Evolutionary conservation across 129 eudicot species (phyloP).

Genomic region (Lactuca saligna): DNA sequence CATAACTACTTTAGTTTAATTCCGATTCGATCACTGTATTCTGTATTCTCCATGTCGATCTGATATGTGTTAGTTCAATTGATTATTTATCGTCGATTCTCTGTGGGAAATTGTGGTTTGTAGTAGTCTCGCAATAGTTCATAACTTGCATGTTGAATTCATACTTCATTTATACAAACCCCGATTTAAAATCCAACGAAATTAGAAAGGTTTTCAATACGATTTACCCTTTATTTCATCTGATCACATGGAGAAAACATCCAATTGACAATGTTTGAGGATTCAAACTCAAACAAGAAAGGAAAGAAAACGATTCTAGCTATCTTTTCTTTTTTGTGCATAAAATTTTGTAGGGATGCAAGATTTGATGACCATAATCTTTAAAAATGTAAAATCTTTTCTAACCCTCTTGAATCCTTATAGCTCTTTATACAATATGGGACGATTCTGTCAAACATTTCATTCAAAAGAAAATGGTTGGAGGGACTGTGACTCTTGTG

Average conservation of each 20-base stretch:
- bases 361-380: background rate
- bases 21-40: background rate
- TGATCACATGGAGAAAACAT: too few relatives aligned
- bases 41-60: background rate
- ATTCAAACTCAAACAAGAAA: slow-evolving; percentile 2
- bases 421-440: slow-evolving; percentile 47
- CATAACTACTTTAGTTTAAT: background rate
- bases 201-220: background rate
- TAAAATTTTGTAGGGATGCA: background rate
- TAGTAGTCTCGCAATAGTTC: background rate
- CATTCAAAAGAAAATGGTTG: slow-evolving; percentile 51
- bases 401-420: slow-evolving; percentile 11
- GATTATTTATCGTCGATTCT: background rate
- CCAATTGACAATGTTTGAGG: background rate
- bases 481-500: slow-evolving; percentile 59
- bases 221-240: too few relatives aligned
- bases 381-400: background rate
- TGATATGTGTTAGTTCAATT: background rate
- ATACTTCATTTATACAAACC: background rate
- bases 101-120: background rate
- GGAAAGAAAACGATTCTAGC: background rate
- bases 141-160: background rate
- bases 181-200: background rate
- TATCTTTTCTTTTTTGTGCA: background rate
- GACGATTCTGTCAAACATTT: slow-evolving; percentile 54